Base-by-base conservation (phyloP, 345 rosid species). In the Aurinia saxatilis region DNA sequence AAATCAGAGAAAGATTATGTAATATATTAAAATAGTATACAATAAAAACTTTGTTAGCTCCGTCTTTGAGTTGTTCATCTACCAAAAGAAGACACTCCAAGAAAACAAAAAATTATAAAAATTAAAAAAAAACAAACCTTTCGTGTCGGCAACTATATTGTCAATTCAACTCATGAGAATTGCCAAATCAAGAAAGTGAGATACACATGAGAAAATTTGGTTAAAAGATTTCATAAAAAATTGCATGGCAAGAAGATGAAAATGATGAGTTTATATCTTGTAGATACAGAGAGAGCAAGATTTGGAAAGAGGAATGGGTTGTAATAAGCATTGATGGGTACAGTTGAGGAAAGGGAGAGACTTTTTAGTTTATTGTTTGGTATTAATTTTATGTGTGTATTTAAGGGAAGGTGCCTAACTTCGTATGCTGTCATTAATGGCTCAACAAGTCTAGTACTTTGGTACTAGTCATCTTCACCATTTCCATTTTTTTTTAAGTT, bases 51-150 rank as follows among this genome's bases (percentile, higher is more conserved):
- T 71, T 57, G 75, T 64, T 71, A 64, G 75, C 75, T 71, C 75
- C 75, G 75, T 64, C 70, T 56, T 39, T 41, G 57, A 57, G 64
- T 71, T 63, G 75, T 50, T 71, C 70, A 71, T 71, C 75, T 42
- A 71, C 70, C 66, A 17, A 50, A 56, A 55, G 16, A 66, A 45
- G 45, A 65, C 31, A 3, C 11, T 39, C 40, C 49, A 31, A 38
- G 4, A 27, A 11, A n/a, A n/a, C n/a, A n/a, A 55, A 3, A 44
- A 3, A 17, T 21, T 21, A 21, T 1, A 21, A 21, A 21, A 21
- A 21, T 21, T n/a, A 60, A 31, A 55, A 40, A 48, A 40, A 27
- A 64, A 56, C 70, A 71, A 50, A 71, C 75, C 60, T 71, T 51
- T 50, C 70, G 70, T 64, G 70, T 64, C 48, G 70, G 75, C 60